Conservation (phyloP, 192 early-diverging fungal genomes). For the Coemansia sp. region DNA sequence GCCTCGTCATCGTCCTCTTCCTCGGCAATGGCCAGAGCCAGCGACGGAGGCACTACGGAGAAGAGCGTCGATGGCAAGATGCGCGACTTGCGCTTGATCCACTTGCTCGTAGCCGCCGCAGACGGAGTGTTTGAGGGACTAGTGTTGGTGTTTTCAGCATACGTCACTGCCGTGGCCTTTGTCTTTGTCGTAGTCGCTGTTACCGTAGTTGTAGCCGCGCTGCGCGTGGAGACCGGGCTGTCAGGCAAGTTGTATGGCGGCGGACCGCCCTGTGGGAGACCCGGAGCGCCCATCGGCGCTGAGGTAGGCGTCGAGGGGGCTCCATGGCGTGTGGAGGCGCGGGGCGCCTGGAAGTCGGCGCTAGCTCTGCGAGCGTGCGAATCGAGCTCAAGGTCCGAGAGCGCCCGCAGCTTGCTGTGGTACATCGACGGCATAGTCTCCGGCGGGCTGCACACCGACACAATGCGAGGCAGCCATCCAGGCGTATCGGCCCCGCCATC, state of each 20-base stretch:
- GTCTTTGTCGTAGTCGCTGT: conserved; percentile 4
- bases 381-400: conserved; percentile 20
- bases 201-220: conserved; percentile 5
- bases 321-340: neutral
- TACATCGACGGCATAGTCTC: conserved; percentile 9
- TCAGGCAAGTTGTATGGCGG: neutral
- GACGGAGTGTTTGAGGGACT: neutral
- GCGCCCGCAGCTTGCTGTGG: conserved; percentile 34
- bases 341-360: conserved; percentile 1
- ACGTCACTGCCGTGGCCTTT: conserved; percentile 1
- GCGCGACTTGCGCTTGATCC: conserved; percentile 58
- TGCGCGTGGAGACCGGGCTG: neutral
- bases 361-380: conserved; percentile 2
- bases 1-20: conserved; percentile 30
- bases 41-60: conserved; percentile 13
- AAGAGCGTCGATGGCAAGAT: conserved; percentile 39
- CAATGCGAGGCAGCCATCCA: conserved; percentile 52
- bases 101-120: conserved; percentile 22
- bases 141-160: conserved; percentile 17
- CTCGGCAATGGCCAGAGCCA: conserved; percentile 1
- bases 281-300: neutral
- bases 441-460: conserved; percentile 43
- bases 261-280: neutral
- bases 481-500: conserved; percentile 34
- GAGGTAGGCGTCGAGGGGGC: conserved; percentile 1